phyloP scores from a whole-genome alignment of 345 rosid species.

The Adansonia digitata region DNA sequence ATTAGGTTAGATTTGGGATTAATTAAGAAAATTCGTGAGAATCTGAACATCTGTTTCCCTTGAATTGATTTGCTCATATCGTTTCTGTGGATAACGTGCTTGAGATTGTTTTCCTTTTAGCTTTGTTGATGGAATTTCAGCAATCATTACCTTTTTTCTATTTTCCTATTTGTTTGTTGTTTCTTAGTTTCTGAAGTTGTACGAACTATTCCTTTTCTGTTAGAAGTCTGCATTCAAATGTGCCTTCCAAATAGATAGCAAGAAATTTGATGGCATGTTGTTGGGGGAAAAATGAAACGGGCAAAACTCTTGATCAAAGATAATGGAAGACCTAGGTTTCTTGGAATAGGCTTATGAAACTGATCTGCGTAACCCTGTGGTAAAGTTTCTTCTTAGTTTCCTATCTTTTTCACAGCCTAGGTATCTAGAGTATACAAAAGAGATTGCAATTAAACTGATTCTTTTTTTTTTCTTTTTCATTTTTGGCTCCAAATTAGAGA shows the following conservation, averaged over 20 bases:
- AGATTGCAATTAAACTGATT: not conserved
- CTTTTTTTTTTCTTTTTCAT: not conserved
- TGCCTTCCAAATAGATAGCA: not conserved
- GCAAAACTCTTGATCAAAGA: not conserved
- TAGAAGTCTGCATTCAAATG: not conserved
- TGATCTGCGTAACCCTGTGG: not conserved
- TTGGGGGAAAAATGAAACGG: not conserved
- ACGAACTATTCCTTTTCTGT: not conserved
- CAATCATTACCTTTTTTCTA: not conserved
- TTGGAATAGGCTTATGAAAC: not conserved
- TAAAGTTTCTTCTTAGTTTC: not conserved
- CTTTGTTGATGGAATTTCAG: not conserved
- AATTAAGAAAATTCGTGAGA: not conserved
- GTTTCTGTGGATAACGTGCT: not conserved
- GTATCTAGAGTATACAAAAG: not conserved
- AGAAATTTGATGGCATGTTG: not conserved
- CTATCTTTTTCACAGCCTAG: not conserved
- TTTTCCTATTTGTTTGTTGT: not conserved
- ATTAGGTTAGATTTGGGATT: conserved; percentile 9
- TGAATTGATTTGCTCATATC: not conserved
- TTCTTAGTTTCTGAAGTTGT: not conserved
- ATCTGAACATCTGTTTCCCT: not conserved
- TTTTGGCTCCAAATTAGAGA: not conserved
- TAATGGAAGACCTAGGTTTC: not conserved
- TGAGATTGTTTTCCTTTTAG: not conserved